Evolutionary conservation across 768 basidiomycete species (phyloP), one percentile per base, ranked within the genome.

Genomic region (Termitomyces sp.): DNA sequence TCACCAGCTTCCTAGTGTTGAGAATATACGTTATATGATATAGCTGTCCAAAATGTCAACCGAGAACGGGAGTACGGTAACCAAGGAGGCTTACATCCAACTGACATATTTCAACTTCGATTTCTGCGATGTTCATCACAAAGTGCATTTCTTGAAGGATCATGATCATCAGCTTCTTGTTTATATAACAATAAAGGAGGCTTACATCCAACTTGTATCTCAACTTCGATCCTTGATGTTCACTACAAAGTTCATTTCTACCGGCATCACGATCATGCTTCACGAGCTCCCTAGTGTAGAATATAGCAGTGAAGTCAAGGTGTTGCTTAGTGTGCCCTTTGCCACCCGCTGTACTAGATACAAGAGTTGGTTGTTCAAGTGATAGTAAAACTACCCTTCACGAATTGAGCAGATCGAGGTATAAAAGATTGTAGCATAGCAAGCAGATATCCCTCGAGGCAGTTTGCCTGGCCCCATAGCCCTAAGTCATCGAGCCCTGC

Each of bases 211-310:
- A 17, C 15, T 42, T 42, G 17, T 15, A 42, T 17, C 40, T 83
- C 85, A 0, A 87, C 86, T 67, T 87, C 86, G 46, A 91, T 86
- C 69, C 87, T 83, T 40, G 82, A 89, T 77, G 63, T 87, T 84
- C 6, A 81, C 79, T 46, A 86, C 75, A 69, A 96, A 95, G 75
- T 96, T 94, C 91, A 97, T 95, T 38, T 94, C 86, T 34, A 79
- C 69, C 0, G 86, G 64, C 42, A 74, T 69, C 53, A 86, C 76
- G 11, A 14, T 5, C 11, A 14, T 40, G 38, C 12, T 14, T 40
- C 32, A 77, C 65, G 20, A 77, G 76, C 47, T 76, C 74, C 68
- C 79, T 82, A 60, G 78, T 83, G 70, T 79, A 81, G 49, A 88
- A 62, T 68, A 83, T 84, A 62, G 86, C 82, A 17, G 73, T 50